Evolutionary conservation across 345 rosid species (phyloP).

Genomic region (Syzygium aromaticum): DNA sequence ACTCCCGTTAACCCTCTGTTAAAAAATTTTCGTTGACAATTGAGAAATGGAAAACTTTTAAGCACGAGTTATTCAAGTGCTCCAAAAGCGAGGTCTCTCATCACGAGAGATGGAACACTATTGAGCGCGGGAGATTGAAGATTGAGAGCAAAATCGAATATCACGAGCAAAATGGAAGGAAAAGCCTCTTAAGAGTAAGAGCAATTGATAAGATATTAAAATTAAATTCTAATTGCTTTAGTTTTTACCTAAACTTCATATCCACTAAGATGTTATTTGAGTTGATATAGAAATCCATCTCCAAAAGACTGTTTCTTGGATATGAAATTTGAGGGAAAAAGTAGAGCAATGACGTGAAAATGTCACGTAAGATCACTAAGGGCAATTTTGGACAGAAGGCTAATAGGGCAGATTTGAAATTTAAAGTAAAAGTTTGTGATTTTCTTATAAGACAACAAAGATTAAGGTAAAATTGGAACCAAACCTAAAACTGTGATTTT

Average conservation of each 20-base stretch:
- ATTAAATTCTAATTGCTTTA: not conserved
- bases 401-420: not conserved
- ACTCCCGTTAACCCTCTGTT: too few species aligned
- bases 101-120: not conserved
- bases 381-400: not conserved
- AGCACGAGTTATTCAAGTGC: not conserved
- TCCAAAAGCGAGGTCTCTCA: rapidly evolving
- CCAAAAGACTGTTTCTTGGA: not conserved
- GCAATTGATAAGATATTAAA: not conserved
- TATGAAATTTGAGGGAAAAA: not conserved
- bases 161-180: too few species aligned
- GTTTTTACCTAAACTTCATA: not conserved
- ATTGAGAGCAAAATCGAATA: rapidly evolving
- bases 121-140: not conserved
- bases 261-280: not conserved
- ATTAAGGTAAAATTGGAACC: too few species aligned
- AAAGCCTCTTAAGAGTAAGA: not conserved
- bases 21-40: not conserved
- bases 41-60: rapidly evolving
- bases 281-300: not conserved
- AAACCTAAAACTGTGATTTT: not conserved
- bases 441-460: too few species aligned
- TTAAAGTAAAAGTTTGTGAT: too few species aligned
- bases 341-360: not conserved
- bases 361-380: not conserved